Evolutionary conservation across 768 basidiomycete genomes (phyloP), one percentile per base, ranked within the genome.

Genomic region (Kwoniella sp.): DNA sequence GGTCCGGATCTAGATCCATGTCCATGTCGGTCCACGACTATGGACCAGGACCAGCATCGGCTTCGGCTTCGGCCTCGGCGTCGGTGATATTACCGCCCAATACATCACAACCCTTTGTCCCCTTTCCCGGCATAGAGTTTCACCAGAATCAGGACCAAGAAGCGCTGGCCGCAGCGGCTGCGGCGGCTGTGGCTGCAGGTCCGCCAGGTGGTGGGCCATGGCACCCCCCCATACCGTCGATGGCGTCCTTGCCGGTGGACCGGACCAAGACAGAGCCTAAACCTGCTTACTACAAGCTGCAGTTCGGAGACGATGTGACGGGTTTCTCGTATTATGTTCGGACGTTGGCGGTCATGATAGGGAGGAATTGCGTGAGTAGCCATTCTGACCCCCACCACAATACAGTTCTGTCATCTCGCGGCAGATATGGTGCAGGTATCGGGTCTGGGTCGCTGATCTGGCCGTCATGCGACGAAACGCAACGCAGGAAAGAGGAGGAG

Each of bases 271-370:
- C 77, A 28, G 79, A 80, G 53, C 79, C 79, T 20, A 77, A 74
- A 51, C 73, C 75, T 31, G 79, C 79, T 2, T 80, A 73, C 58
- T 80, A 80, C 70, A 80, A 80, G 67, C 67, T 80, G 4, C 79
- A 80, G 57, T 80, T 80, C 47, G 72, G 73, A 5, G 71, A 75
- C 55, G 78, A 79, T 37, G 67, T 72, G 34, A 76, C 76, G n/a
- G 79, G 89, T 79, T 94, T 93, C 83, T 92, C 92, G 61, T 98
- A 96, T 83, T 99, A 94, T 84, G 90, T 99, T 62, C 91, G 96
- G 83, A 97, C 92, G 23, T 88, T 96, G 69, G 88, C 87, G 45
- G 90, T 96, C 72, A 92, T 92, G 63, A 94, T 99, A 80, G 96
- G 96, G 47, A 87, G 96, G 55, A 77, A 78, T 58, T 73, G 74